Percentiles rank a stretch among this genome's conserved stretches.
phyloP scores from a whole-genome alignment of 1,284 basidiomycete genomes.

The Ceratobasidium sp. region DNA sequence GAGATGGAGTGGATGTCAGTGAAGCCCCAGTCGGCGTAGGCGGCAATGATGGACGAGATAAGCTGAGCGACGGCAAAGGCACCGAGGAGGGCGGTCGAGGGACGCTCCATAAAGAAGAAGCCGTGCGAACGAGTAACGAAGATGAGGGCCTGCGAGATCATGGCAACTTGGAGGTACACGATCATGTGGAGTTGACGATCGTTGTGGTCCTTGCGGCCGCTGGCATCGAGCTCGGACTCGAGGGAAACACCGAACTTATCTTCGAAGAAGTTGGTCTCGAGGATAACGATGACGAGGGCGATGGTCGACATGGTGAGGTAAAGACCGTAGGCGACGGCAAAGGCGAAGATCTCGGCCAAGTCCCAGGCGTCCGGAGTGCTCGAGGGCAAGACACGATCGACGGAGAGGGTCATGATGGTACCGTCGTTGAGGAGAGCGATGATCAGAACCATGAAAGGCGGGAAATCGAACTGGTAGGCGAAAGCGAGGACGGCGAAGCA shows the following conservation, averaged over 20 bases:
- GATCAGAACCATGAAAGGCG: slow-evolving; percentile 98
- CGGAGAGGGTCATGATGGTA: slow-evolving; percentile 98
- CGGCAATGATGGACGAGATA: slow-evolving; percentile 93
- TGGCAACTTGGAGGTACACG: slow-evolving; percentile 91
- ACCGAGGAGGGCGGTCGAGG: slow-evolving; percentile 84
- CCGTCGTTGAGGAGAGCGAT: slow-evolving; percentile 97
- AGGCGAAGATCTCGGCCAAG: slow-evolving; percentile 93
- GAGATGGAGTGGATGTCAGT: slow-evolving; percentile 77
- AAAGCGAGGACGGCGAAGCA: slow-evolving; percentile 96
- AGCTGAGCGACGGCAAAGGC: slow-evolving; percentile 95
- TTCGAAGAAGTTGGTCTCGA: slow-evolving; percentile 90
- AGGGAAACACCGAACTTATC: slow-evolving; percentile 80
- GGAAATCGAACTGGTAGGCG: slow-evolving; percentile 97
- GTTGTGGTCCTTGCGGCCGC: slow-evolving; percentile 64
- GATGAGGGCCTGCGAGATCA: slow-evolving; percentile 97
- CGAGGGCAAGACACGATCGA: slow-evolving; percentile 94
- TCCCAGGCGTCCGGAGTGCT: slow-evolving; percentile 95
- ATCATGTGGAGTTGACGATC: slow-evolving; percentile 80
- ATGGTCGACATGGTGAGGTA: slow-evolving; percentile 91
- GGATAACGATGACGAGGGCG: slow-evolving; percentile 81
- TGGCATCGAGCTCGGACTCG: slow-evolving; percentile 52
- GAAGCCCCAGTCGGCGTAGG: slow-evolving; percentile 91
- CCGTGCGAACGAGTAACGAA: slow-evolving; percentile 96
- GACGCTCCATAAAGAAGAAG: slow-evolving; percentile 98
- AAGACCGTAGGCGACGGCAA: slow-evolving; percentile 92